These are phyloP conservation scores for Claviceps capensis DNA, from an alignment of 2,329 filamentous ascomycete genomes.

Conservation along the genomic window DNA sequence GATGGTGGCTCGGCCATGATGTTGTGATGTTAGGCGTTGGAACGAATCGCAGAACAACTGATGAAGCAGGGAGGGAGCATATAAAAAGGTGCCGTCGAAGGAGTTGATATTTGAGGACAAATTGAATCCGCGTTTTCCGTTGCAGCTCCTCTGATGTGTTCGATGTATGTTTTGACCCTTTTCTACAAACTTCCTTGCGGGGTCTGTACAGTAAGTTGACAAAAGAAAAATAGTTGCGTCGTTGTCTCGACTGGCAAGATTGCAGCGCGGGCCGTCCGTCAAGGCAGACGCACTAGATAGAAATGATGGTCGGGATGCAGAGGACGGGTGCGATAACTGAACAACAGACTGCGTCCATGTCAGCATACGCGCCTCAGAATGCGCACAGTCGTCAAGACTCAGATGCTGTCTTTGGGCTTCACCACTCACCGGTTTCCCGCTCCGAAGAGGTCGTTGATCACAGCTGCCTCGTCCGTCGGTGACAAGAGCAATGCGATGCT, in stretches of 20 bases:
- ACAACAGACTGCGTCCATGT: background rate
- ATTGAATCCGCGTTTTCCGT: background rate
- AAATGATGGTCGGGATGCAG: background rate
- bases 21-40: background rate
- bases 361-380: background rate
- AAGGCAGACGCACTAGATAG: background rate
- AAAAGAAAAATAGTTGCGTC: conserved; percentile 3
- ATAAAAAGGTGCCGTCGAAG: background rate
- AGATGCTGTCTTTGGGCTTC: background rate
- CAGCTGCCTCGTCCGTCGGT: background rate
- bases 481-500: background rate
- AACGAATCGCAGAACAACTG: background rate
- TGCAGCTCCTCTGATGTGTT: background rate
- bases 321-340: background rate
- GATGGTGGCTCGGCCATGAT: conserved; percentile 47
- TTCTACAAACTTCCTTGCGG: background rate
- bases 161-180: background rate
- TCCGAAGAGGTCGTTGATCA: background rate
- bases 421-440: conserved; percentile 3
- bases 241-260: background rate
- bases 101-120: background rate
- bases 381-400: background rate
- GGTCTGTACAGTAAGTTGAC: background rate
- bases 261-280: background rate
- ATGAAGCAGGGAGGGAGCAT: background rate